Percentiles rank a stretch among this genome's conserved stretches.
phyloP scores from a whole-genome alignment of 2,329 filamentous ascomycete species.

The Tothia fuscella region DNA sequence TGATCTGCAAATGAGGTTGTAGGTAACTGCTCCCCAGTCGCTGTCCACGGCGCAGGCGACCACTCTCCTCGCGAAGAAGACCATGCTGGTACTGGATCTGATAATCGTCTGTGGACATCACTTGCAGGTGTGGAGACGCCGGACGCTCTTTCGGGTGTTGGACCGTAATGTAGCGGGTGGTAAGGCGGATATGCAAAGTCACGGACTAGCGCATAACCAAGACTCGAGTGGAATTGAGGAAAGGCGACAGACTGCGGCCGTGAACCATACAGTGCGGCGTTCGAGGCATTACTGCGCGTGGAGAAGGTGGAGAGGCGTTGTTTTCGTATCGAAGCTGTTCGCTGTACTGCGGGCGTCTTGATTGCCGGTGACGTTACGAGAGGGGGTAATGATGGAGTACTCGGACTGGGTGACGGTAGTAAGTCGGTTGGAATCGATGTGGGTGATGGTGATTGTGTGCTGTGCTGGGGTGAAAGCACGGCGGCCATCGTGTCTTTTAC shows the following conservation, averaged over 20 bases:
- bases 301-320: constrained; percentile 69
- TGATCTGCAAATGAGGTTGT: constrained; percentile 69
- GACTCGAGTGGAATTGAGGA: constrained; percentile 71
- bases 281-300: constrained; percentile 7
- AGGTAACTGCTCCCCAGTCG: constrained; percentile 55
- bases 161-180: constrained; percentile 87
- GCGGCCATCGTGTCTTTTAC: constrained; percentile 5
- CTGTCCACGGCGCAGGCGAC: background rate
- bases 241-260: constrained; percentile 73
- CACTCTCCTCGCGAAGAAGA: constrained; percentile 35
- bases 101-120: constrained; percentile 63
- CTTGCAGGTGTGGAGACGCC: constrained; percentile 75
- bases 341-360: constrained; percentile 36
- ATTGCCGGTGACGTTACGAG: constrained; percentile 39
- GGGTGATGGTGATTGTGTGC: constrained; percentile 12
- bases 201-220: constrained; percentile 79
- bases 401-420: constrained; percentile 18
- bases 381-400: constrained; percentile 33
- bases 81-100: constrained; percentile 68
- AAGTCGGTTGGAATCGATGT: constrained; percentile 18
- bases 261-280: constrained; percentile 39
- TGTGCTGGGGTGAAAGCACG: constrained; percentile 6
- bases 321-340: constrained; percentile 59
- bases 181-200: constrained; percentile 84
- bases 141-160: constrained; percentile 66